These are phyloP conservation scores for Debaryomyces singareniensis DNA, from an alignment of 1,139 yeast genomes.

Conservation along the genomic window DNA sequence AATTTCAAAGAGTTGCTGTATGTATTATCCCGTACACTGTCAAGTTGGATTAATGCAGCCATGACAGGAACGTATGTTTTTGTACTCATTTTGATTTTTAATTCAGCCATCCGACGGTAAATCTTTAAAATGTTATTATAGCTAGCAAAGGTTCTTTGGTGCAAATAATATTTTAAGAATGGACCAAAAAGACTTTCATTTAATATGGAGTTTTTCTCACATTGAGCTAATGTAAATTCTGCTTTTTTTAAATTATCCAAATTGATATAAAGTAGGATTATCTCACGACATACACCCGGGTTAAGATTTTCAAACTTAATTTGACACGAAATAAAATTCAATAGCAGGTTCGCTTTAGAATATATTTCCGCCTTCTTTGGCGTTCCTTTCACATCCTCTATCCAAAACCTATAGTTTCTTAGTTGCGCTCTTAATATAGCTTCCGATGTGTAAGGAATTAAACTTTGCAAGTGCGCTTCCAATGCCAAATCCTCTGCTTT, in stretches of 20 bases:
- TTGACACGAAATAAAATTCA: conserved; percentile 5
- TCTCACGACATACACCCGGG: conserved; percentile 18
- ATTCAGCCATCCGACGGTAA: conserved; percentile 35
- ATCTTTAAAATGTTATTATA: conserved; percentile 24
- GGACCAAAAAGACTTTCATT: conserved; percentile 25
- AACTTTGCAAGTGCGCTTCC: conserved; percentile 23
- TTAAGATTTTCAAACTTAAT: conserved; percentile 6
- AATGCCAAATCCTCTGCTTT: conserved; percentile 24
- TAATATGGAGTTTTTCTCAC: conserved; percentile 11
- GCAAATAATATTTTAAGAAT: conserved; percentile 19
- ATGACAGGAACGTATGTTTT: conserved; percentile 35
- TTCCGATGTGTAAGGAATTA: conserved; percentile 24
- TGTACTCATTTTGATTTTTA: conserved; percentile 24
- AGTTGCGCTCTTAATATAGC: conserved; percentile 25
- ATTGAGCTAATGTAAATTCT: conserved; percentile 8
- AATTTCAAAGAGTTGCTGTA: conserved; percentile 23
- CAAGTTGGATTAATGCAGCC: conserved; percentile 35
- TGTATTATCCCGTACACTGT: conserved; percentile 18
- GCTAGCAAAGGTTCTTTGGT: conserved; percentile 18
- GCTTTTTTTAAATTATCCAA: conserved; percentile 13
- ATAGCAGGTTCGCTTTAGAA: conserved; percentile 6
- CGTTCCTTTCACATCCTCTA: conserved; percentile 5
- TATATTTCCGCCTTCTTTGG: conserved; percentile 6
- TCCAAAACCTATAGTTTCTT: conserved; percentile 28
- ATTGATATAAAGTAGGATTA: conserved; percentile 16